Evolutionary conservation across 2,329 filamentous ascomycete genomes (phyloP).

Genomic region (Fusarium continuum): DNA sequence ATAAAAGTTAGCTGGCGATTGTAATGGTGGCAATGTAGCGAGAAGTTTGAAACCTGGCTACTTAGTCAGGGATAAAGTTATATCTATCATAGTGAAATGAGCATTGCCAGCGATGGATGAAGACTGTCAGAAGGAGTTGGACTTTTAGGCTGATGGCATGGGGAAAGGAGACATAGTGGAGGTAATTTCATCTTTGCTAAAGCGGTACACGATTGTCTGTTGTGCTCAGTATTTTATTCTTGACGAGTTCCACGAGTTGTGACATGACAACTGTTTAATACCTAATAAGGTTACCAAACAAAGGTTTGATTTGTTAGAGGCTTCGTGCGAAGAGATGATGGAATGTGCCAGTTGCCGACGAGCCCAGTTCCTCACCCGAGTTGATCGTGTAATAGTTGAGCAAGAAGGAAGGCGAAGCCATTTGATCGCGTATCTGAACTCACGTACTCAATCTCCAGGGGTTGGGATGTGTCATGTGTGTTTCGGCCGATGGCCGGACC

Average conservation of each 20-base stretch:
- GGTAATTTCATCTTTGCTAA: conserved; percentile 34
- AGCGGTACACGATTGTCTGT: conserved; percentile 9
- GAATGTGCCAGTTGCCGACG: background rate
- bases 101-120: conserved; percentile 13
- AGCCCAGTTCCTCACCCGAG: background rate
- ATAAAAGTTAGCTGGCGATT: conserved; percentile 22
- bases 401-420: background rate
- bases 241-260: background rate
- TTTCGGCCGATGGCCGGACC: conserved; percentile 22
- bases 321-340: background rate
- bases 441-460: conserved; percentile 2
- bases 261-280: no score
- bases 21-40: conserved; percentile 13
- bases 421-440: background rate
- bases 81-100: conserved; percentile 17
- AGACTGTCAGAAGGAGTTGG: conserved; percentile 33
- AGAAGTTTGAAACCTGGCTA: conserved; percentile 14
- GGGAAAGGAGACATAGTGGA: conserved; percentile 25
- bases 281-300: no score
- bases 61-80: conserved; percentile 11
- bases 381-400: background rate
- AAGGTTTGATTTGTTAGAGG: no score
- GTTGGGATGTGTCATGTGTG: conserved; percentile 17
- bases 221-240: background rate
- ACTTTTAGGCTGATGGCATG: conserved; percentile 11